Evolutionary conservation across 805 yeast genomes (phyloP), one percentile per base, ranked within the genome.

Genomic region (Torulaspora gathmanii): DNA sequence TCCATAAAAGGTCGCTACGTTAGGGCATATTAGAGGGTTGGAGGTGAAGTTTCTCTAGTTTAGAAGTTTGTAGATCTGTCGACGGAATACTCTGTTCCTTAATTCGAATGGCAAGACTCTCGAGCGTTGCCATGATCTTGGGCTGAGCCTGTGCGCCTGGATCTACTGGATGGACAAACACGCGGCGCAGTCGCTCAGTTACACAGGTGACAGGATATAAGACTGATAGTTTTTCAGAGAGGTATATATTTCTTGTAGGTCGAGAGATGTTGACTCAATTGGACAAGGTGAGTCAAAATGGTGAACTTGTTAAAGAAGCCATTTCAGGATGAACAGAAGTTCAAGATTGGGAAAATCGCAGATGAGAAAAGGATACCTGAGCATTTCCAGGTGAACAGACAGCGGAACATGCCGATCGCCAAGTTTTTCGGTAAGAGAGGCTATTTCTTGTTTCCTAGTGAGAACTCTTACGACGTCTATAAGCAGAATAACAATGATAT

Each of bases 391-490:
- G 44, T 50, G 12, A 52, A 45, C 27, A 42, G 35, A 12, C 42
- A 46, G 36, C 25, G 47, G 12, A 34, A 34, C n/a, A 36, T 44
- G 44, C 44, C 47, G 6, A 23, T 44, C 12, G 43, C 39, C 6
- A 44, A 35, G 20, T 20, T 25, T 20, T 23, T 34, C 13, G 47
- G 44, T 12, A 20, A 28, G 11, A 40, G 37, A 13, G 56, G 56
- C 5, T 52, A 37, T 33, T 47, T 30, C 20, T 26, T 54, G 31
- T 54, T 52, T 28, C 45, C 56, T n/a, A 47, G 55, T 19, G 37
- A 40, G 34, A 51, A 52, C 30, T 48, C 53, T 2, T 50, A 39
- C 34, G 56, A 52, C 35, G 38, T 23, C 26, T 54, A 48, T 37
- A 52, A 45, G 38, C 35, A 23, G 16, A 48, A 27, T 9, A 34